Base-by-base conservation (phyloP, 257 asterid species). In the Solanum sejunctum region DNA sequence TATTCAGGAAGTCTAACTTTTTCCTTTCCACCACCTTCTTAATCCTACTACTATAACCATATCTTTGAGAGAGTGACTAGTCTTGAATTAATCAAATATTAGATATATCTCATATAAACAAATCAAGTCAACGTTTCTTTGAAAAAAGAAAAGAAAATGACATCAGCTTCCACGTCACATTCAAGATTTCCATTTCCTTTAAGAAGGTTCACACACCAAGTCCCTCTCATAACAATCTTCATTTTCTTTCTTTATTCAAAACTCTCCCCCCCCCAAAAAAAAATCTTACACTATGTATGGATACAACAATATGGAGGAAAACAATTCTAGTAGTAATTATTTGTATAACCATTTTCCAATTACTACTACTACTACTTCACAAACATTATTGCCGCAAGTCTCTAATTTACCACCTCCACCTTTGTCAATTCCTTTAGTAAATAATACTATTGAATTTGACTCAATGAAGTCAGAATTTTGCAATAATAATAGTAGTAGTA, bases 91-190 rank as follows among this genome's bases (percentile, higher is more conserved):
- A 17, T 10, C 55, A 12, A 11, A 43, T 43, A 43, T 23, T 41
- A 63, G 12, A 63, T 28, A 28, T 15, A 28, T 1, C 1, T 28
- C 45, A 28, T 0, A 58, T 58, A 9, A 23, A 66, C 12, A 0
- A 15, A 0, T 66, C 77, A 88, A 84, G 99, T 93, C 95, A 94
- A 93, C 97, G 54, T 90, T 89, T 77, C 13, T 28, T 0, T 26
- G 12, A 3, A 16, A 57, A 45, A 20, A 32, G 3, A 32, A 52
- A 45, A 18, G n/a, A 60, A 20, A 10, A 70, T 91, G 95, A 91
- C 96, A 90, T 92, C 97, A 94, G 26, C 86, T 0, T 85, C 89
- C 89, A 88, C 95, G 89, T 91, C 98, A 93, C 80, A 86, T n/a
- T 83, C 94, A 89, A 90, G 87, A 80, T 52, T 90, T 84, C 90